Percentiles rank a stretch among this genome's conserved stretches.
Conservation (phyloP, 129 eudicot species). For the Artemisia argyi region DNA sequence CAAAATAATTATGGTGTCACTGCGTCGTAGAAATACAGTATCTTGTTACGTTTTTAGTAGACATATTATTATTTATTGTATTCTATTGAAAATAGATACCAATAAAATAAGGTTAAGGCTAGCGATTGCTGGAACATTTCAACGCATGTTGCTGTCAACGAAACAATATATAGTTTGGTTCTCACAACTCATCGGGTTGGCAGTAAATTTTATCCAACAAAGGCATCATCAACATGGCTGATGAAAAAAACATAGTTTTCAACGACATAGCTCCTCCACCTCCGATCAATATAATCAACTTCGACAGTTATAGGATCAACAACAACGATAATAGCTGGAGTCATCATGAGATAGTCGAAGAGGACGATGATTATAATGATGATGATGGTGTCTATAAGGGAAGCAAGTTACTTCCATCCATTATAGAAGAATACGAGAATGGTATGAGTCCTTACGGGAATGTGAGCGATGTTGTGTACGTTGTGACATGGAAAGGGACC, state of each 20-base stretch:
- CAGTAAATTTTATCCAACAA: background rate
- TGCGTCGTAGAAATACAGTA: too few relatives aligned
- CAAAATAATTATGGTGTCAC: too few relatives aligned
- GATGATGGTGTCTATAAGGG: background rate
- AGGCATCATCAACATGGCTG: background rate
- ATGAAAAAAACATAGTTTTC: background rate
- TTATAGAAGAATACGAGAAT: background rate
- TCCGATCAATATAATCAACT: slow-evolving; percentile 8
- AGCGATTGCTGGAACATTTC: too few relatives aligned
- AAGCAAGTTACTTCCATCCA: background rate
- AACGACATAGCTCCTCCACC: background rate
- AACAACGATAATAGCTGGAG: background rate
- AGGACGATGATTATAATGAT: background rate
- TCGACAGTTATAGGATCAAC: background rate
- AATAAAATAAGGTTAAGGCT: too few relatives aligned
- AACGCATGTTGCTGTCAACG: too few relatives aligned
- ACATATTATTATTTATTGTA: too few relatives aligned
- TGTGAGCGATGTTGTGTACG: slow-evolving; percentile 31
- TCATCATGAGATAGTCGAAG: slow-evolving; percentile 5
- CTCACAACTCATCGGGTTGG: too few relatives aligned
- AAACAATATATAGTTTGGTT: too few relatives aligned
- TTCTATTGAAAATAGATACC: too few relatives aligned
- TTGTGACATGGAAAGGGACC: slow-evolving; percentile 37
- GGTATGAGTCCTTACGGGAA: background rate
- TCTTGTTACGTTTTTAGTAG: too few relatives aligned